These are phyloP conservation scores for Euphrasia arctica DNA, from an alignment of 305 asterid genomes.

Conservation along the genomic window DNA sequence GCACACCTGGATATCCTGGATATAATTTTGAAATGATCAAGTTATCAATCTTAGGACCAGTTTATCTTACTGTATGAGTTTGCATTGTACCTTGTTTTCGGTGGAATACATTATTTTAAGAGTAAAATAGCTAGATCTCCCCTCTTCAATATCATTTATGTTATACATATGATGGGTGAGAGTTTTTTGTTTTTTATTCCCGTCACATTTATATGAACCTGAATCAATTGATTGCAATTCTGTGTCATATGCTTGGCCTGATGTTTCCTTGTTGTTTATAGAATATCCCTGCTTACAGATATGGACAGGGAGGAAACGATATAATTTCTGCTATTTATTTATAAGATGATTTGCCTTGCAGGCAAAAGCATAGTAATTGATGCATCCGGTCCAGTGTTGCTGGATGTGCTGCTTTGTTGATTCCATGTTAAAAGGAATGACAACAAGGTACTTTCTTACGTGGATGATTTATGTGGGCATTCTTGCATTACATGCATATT, in stretches of 20 bases:
- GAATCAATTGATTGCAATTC: neutral
- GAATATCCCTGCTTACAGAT: neutral
- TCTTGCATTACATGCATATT: slow-evolving; percentile 3
- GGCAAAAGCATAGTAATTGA: slow-evolving; percentile 19
- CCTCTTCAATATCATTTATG: neutral
- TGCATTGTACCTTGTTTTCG: slow-evolving; percentile 1
- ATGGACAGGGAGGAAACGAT: neutral
- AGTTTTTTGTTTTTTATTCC: neutral
- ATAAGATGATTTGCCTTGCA: slow-evolving; percentile 12
- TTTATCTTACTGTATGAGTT: neutral
- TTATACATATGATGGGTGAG: neutral
- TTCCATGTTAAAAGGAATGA: slow-evolving; percentile 7
- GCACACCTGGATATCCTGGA: too few species aligned
- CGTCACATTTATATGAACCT: slow-evolving; percentile 6
- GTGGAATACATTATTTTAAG: neutral
- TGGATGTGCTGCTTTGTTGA: slow-evolving; percentile 17
- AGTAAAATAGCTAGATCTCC: too few species aligned
- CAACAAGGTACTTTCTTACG: slow-evolving; percentile 10
- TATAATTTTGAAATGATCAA: slow-evolving; percentile 1
- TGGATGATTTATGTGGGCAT: neutral
- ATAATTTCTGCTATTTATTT: neutral
- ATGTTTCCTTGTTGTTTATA: neutral
- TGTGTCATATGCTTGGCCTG: neutral
- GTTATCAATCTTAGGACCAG: slow-evolving; percentile 11
- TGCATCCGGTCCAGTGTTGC: slow-evolving; percentile 17